Evolutionary conservation across 495 filamentous ascomycete species (phyloP), one percentile per base, ranked within the genome.

Genomic region (Xylaria curta): DNA sequence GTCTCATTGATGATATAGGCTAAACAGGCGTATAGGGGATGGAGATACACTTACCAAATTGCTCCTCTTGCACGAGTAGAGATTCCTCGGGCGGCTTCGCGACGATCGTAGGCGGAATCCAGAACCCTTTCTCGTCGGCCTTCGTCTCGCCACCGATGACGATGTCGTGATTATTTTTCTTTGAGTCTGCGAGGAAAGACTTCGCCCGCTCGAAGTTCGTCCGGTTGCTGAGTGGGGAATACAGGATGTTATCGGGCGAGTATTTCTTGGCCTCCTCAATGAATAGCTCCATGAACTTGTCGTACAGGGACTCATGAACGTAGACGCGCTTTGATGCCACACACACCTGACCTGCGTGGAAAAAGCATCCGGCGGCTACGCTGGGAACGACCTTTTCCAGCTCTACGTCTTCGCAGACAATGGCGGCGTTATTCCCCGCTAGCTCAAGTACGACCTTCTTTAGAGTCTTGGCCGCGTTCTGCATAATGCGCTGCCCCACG

Each of bases 351-450:
- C 89, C 89, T 0, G 84, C 86, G 79, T 90, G 89, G 70, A 90
- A 87, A 68, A 91, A 89, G 0, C 84, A 84, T 47, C 87, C 85
- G 49, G 81, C 81, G 12, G 85, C 85, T 8, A 84, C 77, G 56
- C 76, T 75, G 5, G 87, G 87, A 15, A 90, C 87, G 19, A 87
- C 82, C 38, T 83, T 84, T 46, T 88, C 85, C 42, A 93, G 84
- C 69, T 93, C 89, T 13, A 90, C 90, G 79, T 93, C 90, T 0
- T 85, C 81, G 72, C 87, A 88, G 24, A 93, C 83, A 68, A 93
- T 89, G 63, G 86, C 86, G 0, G 91, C 87, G 77, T 93, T 88
- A 76, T 93, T 93, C 44, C 91, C 92, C 24, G 90, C 91, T 44
- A 88, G 74, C 74, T 86, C 83, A 49, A 86, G 82, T 28, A 81